Evolutionary conservation across 768 basidiomycete species (phyloP), one percentile per base, ranked within the genome.

Genomic region (Boletus sp.): DNA sequence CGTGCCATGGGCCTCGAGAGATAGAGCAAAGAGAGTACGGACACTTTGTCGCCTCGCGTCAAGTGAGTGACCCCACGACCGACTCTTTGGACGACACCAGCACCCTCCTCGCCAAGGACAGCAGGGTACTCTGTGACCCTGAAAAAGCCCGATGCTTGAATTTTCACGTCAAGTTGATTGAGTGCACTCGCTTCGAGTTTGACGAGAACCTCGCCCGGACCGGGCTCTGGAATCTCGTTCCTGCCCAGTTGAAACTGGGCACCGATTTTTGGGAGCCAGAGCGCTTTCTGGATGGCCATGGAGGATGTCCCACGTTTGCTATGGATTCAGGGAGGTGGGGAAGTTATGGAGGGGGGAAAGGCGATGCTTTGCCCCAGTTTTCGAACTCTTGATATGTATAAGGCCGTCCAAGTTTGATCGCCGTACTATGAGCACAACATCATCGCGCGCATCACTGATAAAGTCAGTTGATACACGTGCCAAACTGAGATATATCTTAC

Each of bases 161-260:
- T 47, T 8, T 10, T 11, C 39, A 56, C 46, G 48, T 83, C 79
- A 1, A 74, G 68, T 1, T 79, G 79, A 52, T 80, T 78, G 38
- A 81, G 59, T 3, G 73, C 71, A 0, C 73, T 70, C 1, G 79
- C 67, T 33, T 70, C 53, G 29, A 78, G 59, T 55, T 72, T 74
- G 60, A 79, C 67, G 33, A 79, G 68, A 21, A 80, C 47, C 40
- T 79, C 74, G 25, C 72, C 74, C 2, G 71, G 65, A 3, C 73
- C 71, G 3, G 78, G 78, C 14, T 60, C 60, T 5, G 69, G 72
- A 6, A 77, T 63, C 0, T 57, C 51, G 25, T 46, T 61, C 17
- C n/a, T 17, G 38, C 38, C 42, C 25, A 64, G 30, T 10, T 0
- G 11, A 9, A 63, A 51, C 13, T 47, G 17, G 17, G 37, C 47